phyloP scores from a whole-genome alignment of 2,329 filamentous ascomycete genomes.

The Lasiodiplodia sp. region DNA sequence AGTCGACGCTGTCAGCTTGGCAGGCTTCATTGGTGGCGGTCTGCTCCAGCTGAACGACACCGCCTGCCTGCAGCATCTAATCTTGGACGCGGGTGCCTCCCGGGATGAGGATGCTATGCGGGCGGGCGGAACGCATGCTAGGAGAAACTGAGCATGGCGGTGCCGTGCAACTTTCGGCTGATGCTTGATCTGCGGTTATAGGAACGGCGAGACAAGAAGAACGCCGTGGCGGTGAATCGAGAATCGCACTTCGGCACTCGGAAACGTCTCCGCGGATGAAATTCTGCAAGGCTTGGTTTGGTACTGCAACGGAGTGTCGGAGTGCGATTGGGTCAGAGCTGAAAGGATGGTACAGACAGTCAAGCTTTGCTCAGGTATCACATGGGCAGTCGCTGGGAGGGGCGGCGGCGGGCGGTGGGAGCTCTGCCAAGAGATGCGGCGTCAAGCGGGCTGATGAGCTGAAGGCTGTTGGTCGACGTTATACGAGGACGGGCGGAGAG shows the following conservation, averaged over 20 bases:
- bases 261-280: not conserved
- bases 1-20: not conserved
- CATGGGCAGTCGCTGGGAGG: conserved; percentile 1
- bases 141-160: conserved; percentile 2
- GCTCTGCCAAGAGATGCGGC: conserved; percentile 8
- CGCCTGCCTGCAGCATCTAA: not conserved
- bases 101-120: not conserved
- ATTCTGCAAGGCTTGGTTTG: not conserved
- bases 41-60: not conserved
- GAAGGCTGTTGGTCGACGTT: not conserved
- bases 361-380: conserved; percentile 13
- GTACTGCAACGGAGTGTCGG: not conserved
- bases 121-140: not conserved
- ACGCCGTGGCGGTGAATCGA: no score
- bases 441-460: conserved; percentile 6
- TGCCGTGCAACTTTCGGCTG: not conserved
- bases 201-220: no score
- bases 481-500: conserved; percentile 13
- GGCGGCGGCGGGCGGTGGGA: not conserved
- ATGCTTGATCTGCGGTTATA: no score
- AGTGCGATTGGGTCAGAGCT: not conserved
- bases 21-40: not conserved
- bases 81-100: not conserved
- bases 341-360: not conserved
- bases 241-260: not conserved